phyloP scores from a whole-genome alignment of 371 early-diverging fungal genomes.

The Mucor mucedo region DNA sequence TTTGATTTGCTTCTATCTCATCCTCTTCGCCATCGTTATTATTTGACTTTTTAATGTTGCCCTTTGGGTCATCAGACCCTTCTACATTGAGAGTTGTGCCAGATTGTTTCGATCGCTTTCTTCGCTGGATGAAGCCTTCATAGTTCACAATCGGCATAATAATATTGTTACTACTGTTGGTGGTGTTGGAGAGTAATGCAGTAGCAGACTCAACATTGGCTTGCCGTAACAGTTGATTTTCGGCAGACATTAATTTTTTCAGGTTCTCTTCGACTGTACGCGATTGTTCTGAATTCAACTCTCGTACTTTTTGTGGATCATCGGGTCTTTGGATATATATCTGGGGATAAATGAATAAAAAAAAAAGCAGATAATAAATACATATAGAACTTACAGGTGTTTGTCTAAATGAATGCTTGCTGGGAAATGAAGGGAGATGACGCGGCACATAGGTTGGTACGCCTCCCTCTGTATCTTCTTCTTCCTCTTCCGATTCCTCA shows the following conservation, averaged over 20 bases:
- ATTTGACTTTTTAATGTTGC: conserved; percentile 4
- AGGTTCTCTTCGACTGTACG: conserved; percentile 67
- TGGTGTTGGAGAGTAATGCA: conserved; percentile 9
- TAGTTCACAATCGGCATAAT: conserved; percentile 62
- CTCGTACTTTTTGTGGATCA: conserved; percentile 65
- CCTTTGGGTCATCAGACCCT: conserved; percentile 23
- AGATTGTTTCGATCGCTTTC: conserved; percentile 42
- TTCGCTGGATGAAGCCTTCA: conserved; percentile 52
- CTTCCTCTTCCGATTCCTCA: conserved; percentile 49
- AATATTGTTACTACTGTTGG: conserved; percentile 3
- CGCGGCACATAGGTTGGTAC: conserved; percentile 56
- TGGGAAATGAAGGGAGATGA: conserved; percentile 62
- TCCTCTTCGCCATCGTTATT: conserved; percentile 6
- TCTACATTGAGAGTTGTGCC: conserved; percentile 32
- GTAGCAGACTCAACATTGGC: conserved; percentile 7
- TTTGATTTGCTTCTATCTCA: neutral
- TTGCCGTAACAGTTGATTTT: conserved; percentile 55
- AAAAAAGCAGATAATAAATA: neutral
- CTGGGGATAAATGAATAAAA: conserved; percentile 26
- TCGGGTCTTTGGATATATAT: conserved; percentile 64
- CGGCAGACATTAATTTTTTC: conserved; percentile 62
- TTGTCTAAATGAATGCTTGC: conserved; percentile 64
- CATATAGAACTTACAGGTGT: conserved; percentile 53
- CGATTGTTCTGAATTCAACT: conserved; percentile 66
- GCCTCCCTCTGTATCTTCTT: conserved; percentile 30